Conservation (phyloP, 352 stramenopile genomes). For the Phytopythium boreale region DNA sequence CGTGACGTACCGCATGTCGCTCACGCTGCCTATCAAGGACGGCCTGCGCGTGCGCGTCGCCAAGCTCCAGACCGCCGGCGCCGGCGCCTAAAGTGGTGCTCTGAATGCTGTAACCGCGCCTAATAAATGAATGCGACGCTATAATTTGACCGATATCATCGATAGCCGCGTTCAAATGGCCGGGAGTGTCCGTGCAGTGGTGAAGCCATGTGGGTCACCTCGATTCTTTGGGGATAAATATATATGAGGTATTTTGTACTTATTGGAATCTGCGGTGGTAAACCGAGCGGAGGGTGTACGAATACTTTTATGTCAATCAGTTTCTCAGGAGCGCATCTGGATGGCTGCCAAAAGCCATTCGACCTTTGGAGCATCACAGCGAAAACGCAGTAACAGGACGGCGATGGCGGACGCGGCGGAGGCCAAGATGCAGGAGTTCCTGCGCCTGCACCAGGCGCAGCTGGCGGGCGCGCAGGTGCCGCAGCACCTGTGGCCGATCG, state of each 20-base stretch:
- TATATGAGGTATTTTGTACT: neutral
- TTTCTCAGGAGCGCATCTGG: neutral
- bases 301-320: slow-evolving; percentile 1
- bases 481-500: slow-evolving; percentile 35
- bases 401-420: slow-evolving; percentile 17
- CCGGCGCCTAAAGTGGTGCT: neutral
- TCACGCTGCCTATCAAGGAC: slow-evolving; percentile 13
- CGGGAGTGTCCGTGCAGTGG: no score
- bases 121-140: neutral
- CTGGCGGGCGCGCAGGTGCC: slow-evolving; percentile 35
- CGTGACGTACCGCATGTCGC: slow-evolving; percentile 12
- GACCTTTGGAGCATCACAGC: neutral
- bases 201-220: no score
- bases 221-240: neutral
- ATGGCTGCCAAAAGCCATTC: neutral
- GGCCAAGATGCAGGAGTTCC: slow-evolving; percentile 39
- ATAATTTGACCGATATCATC: no score
- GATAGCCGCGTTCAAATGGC: no score
- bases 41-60: slow-evolving; percentile 9
- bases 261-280: neutral
- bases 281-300: neutral
- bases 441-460: slow-evolving; percentile 42
- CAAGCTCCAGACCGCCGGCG: neutral
- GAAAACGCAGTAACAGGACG: neutral
- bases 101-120: neutral